Conservation (phyloP, 129 eudicot species). For the Artemisia tridentata region DNA sequence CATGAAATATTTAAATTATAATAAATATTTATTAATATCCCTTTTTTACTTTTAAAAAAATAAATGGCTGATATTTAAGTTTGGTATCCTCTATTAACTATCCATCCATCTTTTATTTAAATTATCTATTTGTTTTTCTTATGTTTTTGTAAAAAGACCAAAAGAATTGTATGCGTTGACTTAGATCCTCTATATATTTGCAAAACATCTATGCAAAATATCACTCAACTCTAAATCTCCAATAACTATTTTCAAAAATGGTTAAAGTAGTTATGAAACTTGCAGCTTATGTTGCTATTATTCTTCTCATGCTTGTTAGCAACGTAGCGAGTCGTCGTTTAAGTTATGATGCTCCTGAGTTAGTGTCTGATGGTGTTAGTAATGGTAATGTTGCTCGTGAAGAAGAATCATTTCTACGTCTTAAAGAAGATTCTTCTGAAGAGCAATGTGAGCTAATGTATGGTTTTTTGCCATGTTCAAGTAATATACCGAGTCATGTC, state of each 20-base stretch:
- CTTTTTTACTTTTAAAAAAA: no score
- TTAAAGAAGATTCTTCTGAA: conserved; percentile 31
- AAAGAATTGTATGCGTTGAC: background rate
- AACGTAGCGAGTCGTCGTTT: conserved; percentile 28
- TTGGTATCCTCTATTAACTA: no score
- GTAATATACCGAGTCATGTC: conserved; percentile 49
- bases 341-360: conserved; percentile 11
- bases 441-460: conserved; percentile 58
- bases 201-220: background rate
- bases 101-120: background rate
- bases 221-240: background rate
- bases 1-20: no score
- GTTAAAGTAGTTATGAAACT: conserved; percentile 8
- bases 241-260: conserved; percentile 13
- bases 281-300: conserved; percentile 8
- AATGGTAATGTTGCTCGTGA: conserved; percentile 11
- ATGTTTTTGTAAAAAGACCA: background rate
- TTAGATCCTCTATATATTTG: background rate
- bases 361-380: conserved; percentile 38
- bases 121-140: background rate
- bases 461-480: conserved; percentile 79
- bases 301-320: conserved; percentile 26
- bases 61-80: no score
- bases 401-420: conserved; percentile 16
- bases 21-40: no score